Evolutionary conservation across 192 early-diverging fungal species (phyloP).

Genomic region (Jimgerdemannia lactiflua): DNA sequence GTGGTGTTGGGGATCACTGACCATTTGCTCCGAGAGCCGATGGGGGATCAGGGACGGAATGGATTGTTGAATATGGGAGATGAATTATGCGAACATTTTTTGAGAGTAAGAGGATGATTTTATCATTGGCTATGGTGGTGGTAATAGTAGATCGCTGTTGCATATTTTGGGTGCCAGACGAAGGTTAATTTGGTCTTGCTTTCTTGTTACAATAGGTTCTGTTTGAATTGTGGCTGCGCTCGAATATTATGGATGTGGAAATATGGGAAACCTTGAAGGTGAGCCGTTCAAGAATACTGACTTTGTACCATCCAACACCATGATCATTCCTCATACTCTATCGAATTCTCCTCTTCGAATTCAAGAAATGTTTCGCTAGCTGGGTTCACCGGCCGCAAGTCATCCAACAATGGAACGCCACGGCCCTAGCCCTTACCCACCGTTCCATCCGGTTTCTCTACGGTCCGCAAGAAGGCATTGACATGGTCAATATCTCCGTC

Average conservation of each 20-base stretch:
- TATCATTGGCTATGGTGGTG: not conserved
- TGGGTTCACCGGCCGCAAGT: constrained; percentile 79
- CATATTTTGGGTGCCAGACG: no score
- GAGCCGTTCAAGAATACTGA: constrained; percentile 6
- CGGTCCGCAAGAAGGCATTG: constrained; percentile 61
- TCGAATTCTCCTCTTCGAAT: not conserved
- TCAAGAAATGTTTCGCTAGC: constrained; percentile 43
- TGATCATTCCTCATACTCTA: not conserved
- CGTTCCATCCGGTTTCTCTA: constrained; percentile 66
- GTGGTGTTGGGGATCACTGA: constrained; percentile 78
- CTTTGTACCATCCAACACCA: no score
- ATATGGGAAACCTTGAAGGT: constrained; percentile 81
- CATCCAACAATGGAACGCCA: constrained; percentile 75
- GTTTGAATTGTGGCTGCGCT: constrained; percentile 79
- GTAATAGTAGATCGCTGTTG: constrained; percentile 3
- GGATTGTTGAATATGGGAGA: constrained; percentile 64
- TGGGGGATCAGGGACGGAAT: constrained; percentile 17
- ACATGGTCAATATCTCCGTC: constrained; percentile 50
- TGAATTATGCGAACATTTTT: constrained; percentile 69
- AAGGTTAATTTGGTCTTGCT: no score
- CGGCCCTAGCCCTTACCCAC: constrained; percentile 62
- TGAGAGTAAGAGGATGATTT: constrained; percentile 44
- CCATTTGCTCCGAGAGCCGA: constrained; percentile 60
- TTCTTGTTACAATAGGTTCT: constrained; percentile 39
- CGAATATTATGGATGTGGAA: constrained; percentile 57